Base-by-base conservation (phyloP, 768 basidiomycete genomes). In the Floccularia luteovirens region DNA sequence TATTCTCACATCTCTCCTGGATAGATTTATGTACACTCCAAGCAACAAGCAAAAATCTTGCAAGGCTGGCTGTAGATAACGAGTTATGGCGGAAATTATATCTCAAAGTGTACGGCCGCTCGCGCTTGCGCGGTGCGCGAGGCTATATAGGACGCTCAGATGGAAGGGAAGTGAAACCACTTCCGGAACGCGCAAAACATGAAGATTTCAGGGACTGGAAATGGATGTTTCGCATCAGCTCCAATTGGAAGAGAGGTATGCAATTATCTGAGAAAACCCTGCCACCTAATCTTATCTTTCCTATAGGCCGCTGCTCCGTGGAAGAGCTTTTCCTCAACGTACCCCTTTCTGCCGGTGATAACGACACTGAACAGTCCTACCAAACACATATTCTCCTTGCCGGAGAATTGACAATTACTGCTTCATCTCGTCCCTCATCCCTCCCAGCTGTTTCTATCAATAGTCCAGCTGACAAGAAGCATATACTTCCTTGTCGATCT, bases 171-270 rank as follows among this genome's bases (percentile, higher is more conserved):
- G 58, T 79, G 17, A 77, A 67, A 49, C 65, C 72, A 2, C 60
- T 89, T 21, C 84, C 83, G 8, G 68, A 66, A 20, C 60, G 79
- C 54, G 72, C 64, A 3, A 46, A 60, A 43, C 50, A 52, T 22
- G 60, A 64, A 14, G 53, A 60, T 14, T 43, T 60, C 33, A 74
- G 69, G 53, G 77, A 86, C 52, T 90, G 86, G 86, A 88, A 85
- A 58, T 83, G 76, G 75, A 87, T 89, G 85, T 89, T 87, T 57
- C 72, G 83, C 41, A 82, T 88, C 46, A 86, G 82, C 49, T 77
- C 77, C 12, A 89, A 89, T 48, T 90, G 87, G 87, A 73, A 72
- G 55, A 82, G 62, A 59, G 87, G 87, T 88, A 50, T 48, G 69
- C 41, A 38, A 21, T 17, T 23, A n/a, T 14, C 24, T 33, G 17